Evolutionary conservation across 2,329 filamentous ascomycete genomes (phyloP), one percentile per base, ranked within the genome.

Genomic region (Pyrenophora graminea): DNA sequence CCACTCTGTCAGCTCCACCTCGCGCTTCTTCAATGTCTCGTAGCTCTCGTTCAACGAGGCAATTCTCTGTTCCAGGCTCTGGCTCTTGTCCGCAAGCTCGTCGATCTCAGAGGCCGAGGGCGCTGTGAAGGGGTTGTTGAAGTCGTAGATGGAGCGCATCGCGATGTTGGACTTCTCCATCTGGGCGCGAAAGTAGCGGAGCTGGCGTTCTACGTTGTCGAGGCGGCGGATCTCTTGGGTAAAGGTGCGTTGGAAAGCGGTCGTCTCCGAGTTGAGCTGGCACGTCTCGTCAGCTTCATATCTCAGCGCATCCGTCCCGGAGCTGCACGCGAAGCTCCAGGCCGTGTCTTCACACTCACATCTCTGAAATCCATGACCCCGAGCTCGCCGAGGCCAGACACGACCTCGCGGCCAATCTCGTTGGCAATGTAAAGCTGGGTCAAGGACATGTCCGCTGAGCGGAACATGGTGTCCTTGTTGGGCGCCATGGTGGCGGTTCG

Each of bases 391-490:
- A 99, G 82, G 49, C 93, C 93, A 72, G 92, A 96, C 59, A 97
- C 92, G 67, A 97, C 93, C 80, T 99, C 95, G 72, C 94, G 87
- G 67, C 94, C 93, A 66, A 99, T 97, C 82, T 99, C 94, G 74
- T 97, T 97, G 71, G 94, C 91, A 70, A 99, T 95, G 79, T 97
- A 99, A 71, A 99, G 88, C 86, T 99, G 94, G 71, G 96, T 96
- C 88, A 99, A 88, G 83, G 91, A 97, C 94, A 99, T 99, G 78
- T 97, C 90, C 90, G 91, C 90, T 74, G 94, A 99, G 84, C 95
- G 93, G 87, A 99, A 97, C 81, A 97, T 90, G 77, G 92, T 96
- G 80, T 97, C 91, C 79, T 90, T 80, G 45, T 74, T 69, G 49
- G 81, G 77, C 76, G 80, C 83, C 85, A 87, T 87, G 74, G 57